These are phyloP conservation scores for Echeveria elegans DNA, from an alignment of 164 flowering plant genomes.

Conservation along the genomic window DNA sequence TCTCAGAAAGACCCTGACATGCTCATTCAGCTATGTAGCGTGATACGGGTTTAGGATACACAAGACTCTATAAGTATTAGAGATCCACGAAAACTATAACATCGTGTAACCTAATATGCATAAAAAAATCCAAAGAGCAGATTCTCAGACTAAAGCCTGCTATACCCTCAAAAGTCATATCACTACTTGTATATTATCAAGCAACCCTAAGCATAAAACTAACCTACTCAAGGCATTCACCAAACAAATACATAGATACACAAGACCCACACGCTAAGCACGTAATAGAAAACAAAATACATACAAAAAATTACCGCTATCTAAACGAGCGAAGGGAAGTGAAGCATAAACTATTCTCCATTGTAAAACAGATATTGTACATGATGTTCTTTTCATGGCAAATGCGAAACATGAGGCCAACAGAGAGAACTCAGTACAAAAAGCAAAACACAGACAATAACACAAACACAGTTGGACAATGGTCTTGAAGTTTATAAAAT, in stretches of 20 bases:
- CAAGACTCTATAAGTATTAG: not conserved
- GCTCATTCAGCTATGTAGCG: not conserved
- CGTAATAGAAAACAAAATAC: not conserved
- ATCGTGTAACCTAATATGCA: not conserved
- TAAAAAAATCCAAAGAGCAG: not conserved
- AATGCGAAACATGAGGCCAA: not conserved
- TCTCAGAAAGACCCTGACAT: not conserved
- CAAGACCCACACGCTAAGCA: too few relatives aligned
- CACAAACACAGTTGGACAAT: not conserved
- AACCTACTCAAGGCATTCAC: not conserved
- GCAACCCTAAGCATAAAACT: not conserved
- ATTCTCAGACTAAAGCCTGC: not conserved
- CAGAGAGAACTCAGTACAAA: conserved; percentile 1
- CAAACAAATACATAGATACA: too few relatives aligned
- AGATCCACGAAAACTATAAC: not conserved
- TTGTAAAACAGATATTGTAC: not conserved
- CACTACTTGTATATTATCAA: too few relatives aligned
- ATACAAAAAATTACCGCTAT: not conserved
- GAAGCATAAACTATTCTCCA: not conserved
- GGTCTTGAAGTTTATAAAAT: not conserved
- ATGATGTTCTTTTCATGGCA: not conserved
- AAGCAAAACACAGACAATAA: not conserved
- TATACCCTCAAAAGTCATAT: too few relatives aligned
- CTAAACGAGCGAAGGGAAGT: not conserved
- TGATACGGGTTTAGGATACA: not conserved